Percentiles rank a stretch among this genome's conserved stretches.
Evolutionary conservation across 2,329 filamentous ascomycete species (phyloP).

Genomic region (Fusarium acutatum): DNA sequence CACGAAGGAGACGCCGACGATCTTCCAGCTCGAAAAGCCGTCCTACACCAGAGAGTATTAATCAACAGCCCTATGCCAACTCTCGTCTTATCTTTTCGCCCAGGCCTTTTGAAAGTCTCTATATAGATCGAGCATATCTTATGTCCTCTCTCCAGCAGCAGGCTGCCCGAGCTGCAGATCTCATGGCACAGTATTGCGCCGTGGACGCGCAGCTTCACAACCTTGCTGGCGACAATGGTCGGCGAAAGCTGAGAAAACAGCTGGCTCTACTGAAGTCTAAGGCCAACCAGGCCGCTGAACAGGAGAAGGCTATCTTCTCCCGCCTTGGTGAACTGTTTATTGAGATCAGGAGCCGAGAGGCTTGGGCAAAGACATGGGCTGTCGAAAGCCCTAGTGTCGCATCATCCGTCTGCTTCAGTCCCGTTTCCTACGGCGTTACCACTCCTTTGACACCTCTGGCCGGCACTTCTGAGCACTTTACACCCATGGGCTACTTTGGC

Average conservation of each 20-base stretch:
- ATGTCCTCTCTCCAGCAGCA: slow-evolving; percentile 52
- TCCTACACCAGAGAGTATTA: not conserved
- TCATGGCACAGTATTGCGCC: slow-evolving; percentile 51
- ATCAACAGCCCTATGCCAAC: not conserved
- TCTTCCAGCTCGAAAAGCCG: slow-evolving; percentile 11
- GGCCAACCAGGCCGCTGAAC: slow-evolving; percentile 55
- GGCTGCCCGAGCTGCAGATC: slow-evolving; percentile 46
- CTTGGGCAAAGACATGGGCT: slow-evolving; percentile 44
- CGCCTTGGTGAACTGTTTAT: slow-evolving; percentile 60
- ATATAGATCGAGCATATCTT: slow-evolving; percentile 59
- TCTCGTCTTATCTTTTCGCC: slow-evolving; percentile 45
- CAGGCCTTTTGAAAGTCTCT: slow-evolving; percentile 53
- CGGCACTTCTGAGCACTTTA: slow-evolving; percentile 44
- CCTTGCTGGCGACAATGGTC: slow-evolving; percentile 36
- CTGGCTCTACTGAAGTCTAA: slow-evolving; percentile 52
- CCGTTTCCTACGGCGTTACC: slow-evolving; percentile 12
- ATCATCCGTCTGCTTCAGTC: slow-evolving; percentile 22
- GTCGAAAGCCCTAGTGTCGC: slow-evolving; percentile 12
- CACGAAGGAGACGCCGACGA: slow-evolving; percentile 15
- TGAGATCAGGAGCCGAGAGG: slow-evolving; percentile 57
- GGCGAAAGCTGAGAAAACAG: slow-evolving; percentile 52
- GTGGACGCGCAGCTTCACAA: slow-evolving; percentile 47
- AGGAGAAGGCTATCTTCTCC: slow-evolving; percentile 56
- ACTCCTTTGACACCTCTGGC: slow-evolving; percentile 40
- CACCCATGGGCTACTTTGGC: slow-evolving; percentile 40